A percentile compares a stretch with the other conserved stretches of the same genome.
These are phyloP conservation scores for Pterocarpus macrocarpus DNA, from an alignment of 306 rosid genomes.

Conservation along the genomic window DNA sequence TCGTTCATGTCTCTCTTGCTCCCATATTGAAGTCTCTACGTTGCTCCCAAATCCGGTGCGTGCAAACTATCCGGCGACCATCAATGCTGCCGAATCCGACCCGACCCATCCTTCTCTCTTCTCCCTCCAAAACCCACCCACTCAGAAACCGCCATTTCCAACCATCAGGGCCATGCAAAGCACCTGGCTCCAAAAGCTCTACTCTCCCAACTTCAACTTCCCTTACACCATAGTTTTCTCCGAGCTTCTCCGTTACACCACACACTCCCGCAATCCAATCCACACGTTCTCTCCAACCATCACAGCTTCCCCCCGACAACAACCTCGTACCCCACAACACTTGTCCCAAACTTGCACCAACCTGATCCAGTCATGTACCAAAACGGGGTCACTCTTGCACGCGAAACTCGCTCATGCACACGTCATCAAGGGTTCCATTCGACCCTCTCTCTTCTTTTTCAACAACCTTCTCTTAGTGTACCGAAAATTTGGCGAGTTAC, in stretches of 20 bases:
- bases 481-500: constrained; percentile 36
- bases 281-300: constrained; percentile 4
- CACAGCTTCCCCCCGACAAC: background rate
- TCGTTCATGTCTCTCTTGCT: no score
- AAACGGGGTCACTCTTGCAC: constrained; percentile 40
- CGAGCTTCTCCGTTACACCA: constrained; percentile 20
- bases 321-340: constrained; percentile 11
- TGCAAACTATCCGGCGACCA: no score
- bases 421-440: constrained; percentile 47
- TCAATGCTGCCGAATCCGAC: background rate
- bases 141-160: no score
- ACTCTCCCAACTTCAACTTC: constrained; percentile 6
- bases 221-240: background rate
- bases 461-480: constrained; percentile 59
- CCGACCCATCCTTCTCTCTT: background rate
- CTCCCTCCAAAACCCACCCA: background rate
- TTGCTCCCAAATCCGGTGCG: no score
- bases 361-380: constrained; percentile 46
- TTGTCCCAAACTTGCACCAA: constrained; percentile 42
- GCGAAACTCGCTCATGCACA: constrained; percentile 58
- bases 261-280: constrained; percentile 3
- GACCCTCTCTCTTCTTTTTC: constrained; percentile 49
- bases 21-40: no score
- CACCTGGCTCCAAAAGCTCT: background rate
- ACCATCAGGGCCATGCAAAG: background rate